Base-by-base conservation (phyloP, 176 grass and related monocot species). In the Triticum timopheevii region DNA sequence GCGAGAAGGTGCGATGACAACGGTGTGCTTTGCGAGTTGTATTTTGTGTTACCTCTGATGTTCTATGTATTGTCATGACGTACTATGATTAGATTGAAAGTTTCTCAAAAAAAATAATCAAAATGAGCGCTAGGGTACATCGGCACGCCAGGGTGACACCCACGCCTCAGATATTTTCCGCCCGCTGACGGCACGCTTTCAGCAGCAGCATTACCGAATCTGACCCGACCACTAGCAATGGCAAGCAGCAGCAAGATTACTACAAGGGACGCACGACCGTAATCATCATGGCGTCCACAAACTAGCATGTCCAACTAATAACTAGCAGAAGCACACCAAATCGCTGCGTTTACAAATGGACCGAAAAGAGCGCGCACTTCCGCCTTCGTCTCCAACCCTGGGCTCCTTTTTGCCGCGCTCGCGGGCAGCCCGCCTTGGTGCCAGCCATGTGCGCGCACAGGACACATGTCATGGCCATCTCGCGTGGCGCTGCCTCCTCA, bases 231-330 rank as follows among this genome's bases (percentile, higher is more conserved):
- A 83, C 73, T 31, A 79, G 25, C 65, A 19, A 84, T 59, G 19
- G 72, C 19, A 42, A 72, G 34, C 64, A 82, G 54, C 54, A 22
- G 7, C 54, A 52, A 52, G 49, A 52, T 58, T 20, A 54, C 36
- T 20, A 54, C 36, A 22, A 78, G 40, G 27, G 38, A 24, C n/a
- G 61, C 45, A 61, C 6, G 12, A 31, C 73, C 6, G 50, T 61
- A 84, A 88, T 88, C 61, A 87, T 87, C 39, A 44, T 12, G 65
- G 0, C 49, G 24, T 69, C 69, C 85, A 87, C 89, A 54, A 80
- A 76, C 68, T 11, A 45, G 45, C 28, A 64, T 54, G 85, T 39
- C 85, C 85, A 80, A 39, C 81, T 1, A 84, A 80, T 68, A 30
- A 79, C 45, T 49, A 71, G 11, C 22, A 73, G 15, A n/a, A 45